Evolutionary conservation across 2,329 filamentous ascomycete genomes (phyloP).

Genomic region (Aspergillus transmontanensis): DNA sequence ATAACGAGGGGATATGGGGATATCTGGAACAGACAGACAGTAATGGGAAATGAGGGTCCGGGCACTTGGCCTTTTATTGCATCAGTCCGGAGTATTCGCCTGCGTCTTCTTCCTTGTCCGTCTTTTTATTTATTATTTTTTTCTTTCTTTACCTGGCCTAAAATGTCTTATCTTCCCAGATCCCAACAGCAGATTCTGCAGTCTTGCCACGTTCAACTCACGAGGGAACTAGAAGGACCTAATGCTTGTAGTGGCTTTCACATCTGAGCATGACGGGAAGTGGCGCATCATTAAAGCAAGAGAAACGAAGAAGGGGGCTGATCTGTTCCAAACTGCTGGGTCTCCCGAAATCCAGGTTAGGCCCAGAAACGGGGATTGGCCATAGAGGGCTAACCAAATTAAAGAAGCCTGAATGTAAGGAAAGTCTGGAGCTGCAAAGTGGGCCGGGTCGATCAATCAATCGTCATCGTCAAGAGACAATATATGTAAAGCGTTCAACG

Average conservation of each 20-base stretch:
- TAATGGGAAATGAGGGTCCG: not conserved
- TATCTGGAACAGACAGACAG: constrained; percentile 1
- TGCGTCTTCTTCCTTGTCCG: not conserved
- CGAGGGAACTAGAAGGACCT: constrained; percentile 19
- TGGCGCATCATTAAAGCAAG: constrained; percentile 20
- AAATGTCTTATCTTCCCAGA: constrained; percentile 3
- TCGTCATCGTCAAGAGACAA: constrained; percentile 9
- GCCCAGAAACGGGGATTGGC: constrained; percentile 3
- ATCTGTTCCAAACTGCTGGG: constrained; percentile 28
- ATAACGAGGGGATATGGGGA: not conserved
- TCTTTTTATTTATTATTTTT: constrained; percentile 1
- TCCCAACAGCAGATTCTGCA: constrained; percentile 15
- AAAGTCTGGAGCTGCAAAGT: constrained; percentile 6
- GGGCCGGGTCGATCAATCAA: constrained; percentile 19
- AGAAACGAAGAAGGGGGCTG: constrained; percentile 14
- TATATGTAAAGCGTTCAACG: constrained; percentile 13
- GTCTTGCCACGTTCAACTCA: constrained; percentile 36
- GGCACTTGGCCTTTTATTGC: not conserved
- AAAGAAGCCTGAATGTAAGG: constrained; percentile 1
- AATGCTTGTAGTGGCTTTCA: constrained; percentile 8
- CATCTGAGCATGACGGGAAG: constrained; percentile 19
- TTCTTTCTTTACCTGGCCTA: not conserved
- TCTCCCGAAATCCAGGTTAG: constrained; percentile 27
- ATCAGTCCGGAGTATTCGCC: not conserved
- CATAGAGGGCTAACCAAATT: constrained; percentile 1